Base-by-base conservation (phyloP, 1,284 basidiomycete genomes). In the Cutaneotrichosporon sp. region DNA sequence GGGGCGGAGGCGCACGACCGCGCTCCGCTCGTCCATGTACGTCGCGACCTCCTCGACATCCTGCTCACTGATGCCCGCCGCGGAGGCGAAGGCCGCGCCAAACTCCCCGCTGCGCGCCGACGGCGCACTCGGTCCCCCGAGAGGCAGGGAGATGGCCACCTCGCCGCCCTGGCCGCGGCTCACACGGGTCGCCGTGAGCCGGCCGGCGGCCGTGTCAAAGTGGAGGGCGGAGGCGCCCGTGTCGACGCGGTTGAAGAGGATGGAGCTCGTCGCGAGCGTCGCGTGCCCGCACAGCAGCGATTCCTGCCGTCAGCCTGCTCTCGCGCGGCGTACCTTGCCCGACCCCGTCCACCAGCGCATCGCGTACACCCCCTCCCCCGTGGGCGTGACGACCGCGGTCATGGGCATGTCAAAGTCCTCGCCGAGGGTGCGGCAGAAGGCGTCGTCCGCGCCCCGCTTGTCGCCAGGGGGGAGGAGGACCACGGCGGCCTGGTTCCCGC, bases 401-500 rank as follows among this genome's bases (percentile, higher is more conserved):
- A 74, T 73, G n/a, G 73, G 65, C 42, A 67, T 67, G 25, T 69
- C 64, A 54, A 76, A 74, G 58, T 76, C 73, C 18, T 57, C 47
- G 11, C 72, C 71, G 14, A 67, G 52, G 4, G 43, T 29, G 16
- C 42, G 54, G 58, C 70, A 64, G 60, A 63, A 76, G 18, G 60
- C 66, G 38, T 69, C 70, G 47, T 74, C 62, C 3, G 34, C 34
- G 0, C 58, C 56, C 20, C 67, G 54, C 11, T 62, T 56, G 53
- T 73, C 67, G 2, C 54, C 46, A 0, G 56, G n/a, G 2, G 64
- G 61, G 18, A 76, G 66, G n/a, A 75, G 24, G 43, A 76, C 72
- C 16, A 76, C 69, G 7, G 73, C 67, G 6, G 74, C 74, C 63
- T 73, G 74, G 59, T 75, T 76, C 2, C 74, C 74, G n/a, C 70